Conservation (phyloP, 1,284 basidiomycete species). For the Leccinum variabile region DNA sequence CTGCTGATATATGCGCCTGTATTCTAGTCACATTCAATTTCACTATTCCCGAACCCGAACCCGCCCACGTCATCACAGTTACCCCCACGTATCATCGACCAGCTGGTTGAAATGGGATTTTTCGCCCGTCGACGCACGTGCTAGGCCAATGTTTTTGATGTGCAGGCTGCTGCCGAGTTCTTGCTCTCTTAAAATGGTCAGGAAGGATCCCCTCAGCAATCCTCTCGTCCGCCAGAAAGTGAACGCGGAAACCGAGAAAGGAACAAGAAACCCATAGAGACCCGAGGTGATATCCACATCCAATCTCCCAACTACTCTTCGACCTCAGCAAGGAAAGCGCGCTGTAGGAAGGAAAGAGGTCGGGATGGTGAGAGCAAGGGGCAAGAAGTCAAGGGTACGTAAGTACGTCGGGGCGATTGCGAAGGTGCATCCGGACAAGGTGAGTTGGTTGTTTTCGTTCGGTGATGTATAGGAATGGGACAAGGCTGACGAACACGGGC, state of each 20-base stretch:
- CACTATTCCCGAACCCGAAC: too few relatives aligned
- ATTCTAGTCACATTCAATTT: too few relatives aligned
- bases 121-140: slow-evolving; percentile 67
- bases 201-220: slow-evolving; percentile 10
- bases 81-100: too few relatives aligned
- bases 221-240: background rate
- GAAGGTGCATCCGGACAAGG: slow-evolving; percentile 95
- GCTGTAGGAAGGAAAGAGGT: slow-evolving; percentile 76
- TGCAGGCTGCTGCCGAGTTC: slow-evolving; percentile 42
- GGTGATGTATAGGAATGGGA: too few relatives aligned
- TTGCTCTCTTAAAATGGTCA: slow-evolving; percentile 51
- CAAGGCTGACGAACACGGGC: too few relatives aligned
- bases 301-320: background rate
- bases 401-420: slow-evolving; percentile 83
- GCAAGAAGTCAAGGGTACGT: slow-evolving; percentile 93
- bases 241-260: too few relatives aligned
- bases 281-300: slow-evolving; percentile 1
- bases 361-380: slow-evolving; percentile 82
- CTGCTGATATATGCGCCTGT: too few relatives aligned
- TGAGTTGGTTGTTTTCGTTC: slow-evolving; percentile 38
- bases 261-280: background rate
- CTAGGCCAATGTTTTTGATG: slow-evolving; percentile 33
- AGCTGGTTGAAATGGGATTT: slow-evolving; percentile 71
- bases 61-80: too few relatives aligned
- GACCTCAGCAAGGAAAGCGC: slow-evolving; percentile 56